Evolutionary conservation across 257 asterid species (phyloP).

Genomic region (Fraxinus excelsior): DNA sequence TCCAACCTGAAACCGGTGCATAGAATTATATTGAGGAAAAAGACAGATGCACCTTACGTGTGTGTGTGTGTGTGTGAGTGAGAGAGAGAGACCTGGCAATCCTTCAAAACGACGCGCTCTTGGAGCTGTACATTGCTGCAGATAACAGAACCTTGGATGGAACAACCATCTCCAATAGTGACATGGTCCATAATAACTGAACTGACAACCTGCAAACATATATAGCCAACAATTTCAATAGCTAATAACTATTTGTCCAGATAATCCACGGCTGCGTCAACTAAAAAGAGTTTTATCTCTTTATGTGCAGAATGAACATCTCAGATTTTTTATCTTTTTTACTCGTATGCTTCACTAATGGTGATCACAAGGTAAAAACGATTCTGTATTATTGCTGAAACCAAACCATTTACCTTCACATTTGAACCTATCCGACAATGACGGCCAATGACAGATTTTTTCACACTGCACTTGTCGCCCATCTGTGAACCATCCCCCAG

Average conservation of each 20-base stretch:
- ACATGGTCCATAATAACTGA: constrained; percentile 96
- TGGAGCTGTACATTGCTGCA: constrained; percentile 95
- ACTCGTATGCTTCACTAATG: neutral
- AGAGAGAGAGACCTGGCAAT: constrained; percentile 71
- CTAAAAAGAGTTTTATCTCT: neutral
- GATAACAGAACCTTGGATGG: constrained; percentile 86
- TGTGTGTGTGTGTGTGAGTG: neutral
- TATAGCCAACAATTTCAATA: neutral
- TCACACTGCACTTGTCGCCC: constrained; percentile 98
- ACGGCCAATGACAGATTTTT: constrained; percentile 92
- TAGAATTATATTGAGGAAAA: neutral
- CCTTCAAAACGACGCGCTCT: constrained; percentile 87
- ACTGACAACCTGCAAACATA: constrained; percentile 67
- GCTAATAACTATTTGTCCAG: neutral
- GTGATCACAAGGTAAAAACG: neutral
- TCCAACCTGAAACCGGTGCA: constrained; percentile 61
- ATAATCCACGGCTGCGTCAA: neutral
- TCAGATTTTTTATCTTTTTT: neutral
- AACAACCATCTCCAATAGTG: constrained; percentile 86
- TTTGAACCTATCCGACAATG: constrained; percentile 98
- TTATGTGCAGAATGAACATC: constrained; percentile 2
- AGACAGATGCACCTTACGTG: neutral
- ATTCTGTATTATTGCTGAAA: constrained; percentile 7
- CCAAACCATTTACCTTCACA: constrained; percentile 67
- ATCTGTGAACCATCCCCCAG: constrained; percentile 89